These are phyloP conservation scores for Heterobasidion annosum DNA, from an alignment of 1,284 basidiomycete genomes.

Conservation along the genomic window DNA sequence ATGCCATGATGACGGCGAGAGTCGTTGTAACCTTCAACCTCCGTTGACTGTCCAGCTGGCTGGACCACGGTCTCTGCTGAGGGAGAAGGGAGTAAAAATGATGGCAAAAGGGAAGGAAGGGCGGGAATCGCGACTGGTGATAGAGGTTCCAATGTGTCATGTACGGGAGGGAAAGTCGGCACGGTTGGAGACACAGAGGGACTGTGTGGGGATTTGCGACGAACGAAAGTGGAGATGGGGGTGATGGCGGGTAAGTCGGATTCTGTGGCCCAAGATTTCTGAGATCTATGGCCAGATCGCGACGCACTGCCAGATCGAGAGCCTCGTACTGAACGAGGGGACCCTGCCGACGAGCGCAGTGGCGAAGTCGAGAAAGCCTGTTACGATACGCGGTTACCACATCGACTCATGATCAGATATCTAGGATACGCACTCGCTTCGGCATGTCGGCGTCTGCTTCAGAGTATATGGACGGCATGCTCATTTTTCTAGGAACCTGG, in stretches of 20 bases:
- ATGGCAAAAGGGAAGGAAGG: constrained; percentile 36
- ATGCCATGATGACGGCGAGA: constrained; percentile 3
- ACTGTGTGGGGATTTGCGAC: constrained; percentile 63
- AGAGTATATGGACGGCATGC: constrained; percentile 20
- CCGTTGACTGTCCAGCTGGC: not conserved
- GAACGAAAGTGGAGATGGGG: constrained; percentile 69
- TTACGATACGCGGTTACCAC: not conserved
- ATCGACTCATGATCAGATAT: not conserved
- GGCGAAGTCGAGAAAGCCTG: constrained; percentile 11
- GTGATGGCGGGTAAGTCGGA: constrained; percentile 37
- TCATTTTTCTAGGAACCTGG: constrained; percentile 23
- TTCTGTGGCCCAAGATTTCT: constrained; percentile 12
- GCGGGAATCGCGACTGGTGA: constrained; percentile 48
- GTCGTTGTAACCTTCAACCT: not conserved
- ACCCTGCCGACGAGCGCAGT: constrained; percentile 1
- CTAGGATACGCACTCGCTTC: constrained; percentile 17
- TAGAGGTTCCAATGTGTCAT: constrained; percentile 5
- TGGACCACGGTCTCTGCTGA: not conserved
- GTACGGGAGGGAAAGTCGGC: constrained; percentile 28
- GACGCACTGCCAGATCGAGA: constrained; percentile 5
- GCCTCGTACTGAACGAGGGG: constrained; percentile 2
- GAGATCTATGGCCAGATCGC: constrained; percentile 5
- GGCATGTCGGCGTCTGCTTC: constrained; percentile 17
- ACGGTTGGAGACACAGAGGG: constrained; percentile 58
- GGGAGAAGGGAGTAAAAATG: constrained; percentile 20